Evolutionary conservation across 148 eudicot species (phyloP).

Genomic region (Arbutus unedo): DNA sequence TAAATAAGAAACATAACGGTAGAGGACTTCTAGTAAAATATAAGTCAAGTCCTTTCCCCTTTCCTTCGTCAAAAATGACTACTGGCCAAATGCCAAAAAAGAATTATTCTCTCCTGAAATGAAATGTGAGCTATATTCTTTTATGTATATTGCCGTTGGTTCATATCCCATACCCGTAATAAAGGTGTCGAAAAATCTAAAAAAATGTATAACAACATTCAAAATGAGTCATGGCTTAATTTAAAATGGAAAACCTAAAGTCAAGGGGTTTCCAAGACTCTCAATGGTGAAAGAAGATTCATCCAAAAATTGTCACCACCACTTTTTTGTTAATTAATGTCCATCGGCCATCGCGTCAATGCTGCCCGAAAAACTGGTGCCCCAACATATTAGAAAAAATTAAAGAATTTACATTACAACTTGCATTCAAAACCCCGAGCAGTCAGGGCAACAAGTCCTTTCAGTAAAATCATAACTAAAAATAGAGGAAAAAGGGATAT

Average conservation of each 20-base stretch:
- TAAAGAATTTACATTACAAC: not conserved
- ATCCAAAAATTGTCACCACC: not conserved
- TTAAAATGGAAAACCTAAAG: not conserved
- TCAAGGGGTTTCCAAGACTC: not conserved
- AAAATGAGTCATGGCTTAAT: not conserved
- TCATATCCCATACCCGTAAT: not conserved
- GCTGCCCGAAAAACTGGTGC: not conserved
- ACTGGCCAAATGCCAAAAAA: not conserved
- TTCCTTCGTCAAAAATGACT: not conserved
- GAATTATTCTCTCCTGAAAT: not conserved
- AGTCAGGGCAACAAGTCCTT: not conserved
- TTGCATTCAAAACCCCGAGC: not conserved
- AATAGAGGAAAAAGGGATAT: too few species aligned
- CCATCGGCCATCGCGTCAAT: not conserved
- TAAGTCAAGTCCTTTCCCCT: not conserved
- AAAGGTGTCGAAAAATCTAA: not conserved
- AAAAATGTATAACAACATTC: not conserved
- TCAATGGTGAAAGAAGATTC: not conserved
- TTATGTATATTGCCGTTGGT: too few species aligned
- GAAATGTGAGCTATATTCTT: too few species aligned
- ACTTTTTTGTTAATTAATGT: not conserved
- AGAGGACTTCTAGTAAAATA: not conserved
- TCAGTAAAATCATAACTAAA: too few species aligned
- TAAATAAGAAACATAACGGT: too few species aligned
- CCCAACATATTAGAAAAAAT: not conserved